Conservation (phyloP, 805 yeast species). For the Metahyphopichia silvanorum region DNA sequence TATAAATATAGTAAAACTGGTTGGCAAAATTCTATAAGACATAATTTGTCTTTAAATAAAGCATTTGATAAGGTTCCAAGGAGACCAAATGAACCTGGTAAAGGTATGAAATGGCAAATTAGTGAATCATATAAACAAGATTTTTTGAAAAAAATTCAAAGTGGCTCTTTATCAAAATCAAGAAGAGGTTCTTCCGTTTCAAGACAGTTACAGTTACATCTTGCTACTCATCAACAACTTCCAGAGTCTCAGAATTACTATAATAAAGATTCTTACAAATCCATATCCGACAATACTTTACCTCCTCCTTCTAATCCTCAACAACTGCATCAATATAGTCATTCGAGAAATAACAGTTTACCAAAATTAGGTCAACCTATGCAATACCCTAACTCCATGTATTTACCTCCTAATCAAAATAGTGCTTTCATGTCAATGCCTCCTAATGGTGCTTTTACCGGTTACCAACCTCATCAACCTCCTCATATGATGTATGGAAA, state of each 20-base stretch:
- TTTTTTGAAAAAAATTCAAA: slow-evolving; percentile 73
- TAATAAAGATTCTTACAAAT: slow-evolving; percentile 15
- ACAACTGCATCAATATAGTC: slow-evolving; percentile 5
- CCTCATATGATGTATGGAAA: slow-evolving; percentile 22
- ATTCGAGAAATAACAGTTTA: slow-evolving; percentile 13
- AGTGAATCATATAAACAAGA: slow-evolving; percentile 81
- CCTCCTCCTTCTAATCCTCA: slow-evolving; percentile 2
- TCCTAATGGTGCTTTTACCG: slow-evolving; percentile 5
- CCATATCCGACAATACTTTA: slow-evolving; percentile 5
- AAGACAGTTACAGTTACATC: slow-evolving; percentile 73
- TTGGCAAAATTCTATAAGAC: slow-evolving; percentile 98
- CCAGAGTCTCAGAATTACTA: slow-evolving; percentile 43
- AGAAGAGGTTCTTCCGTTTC: slow-evolving; percentile 81
- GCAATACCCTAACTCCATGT: slow-evolving; percentile 12
- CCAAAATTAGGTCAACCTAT: slow-evolving; percentile 18
- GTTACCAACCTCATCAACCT: slow-evolving; percentile 12
- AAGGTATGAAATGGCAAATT: slow-evolving; percentile 99
- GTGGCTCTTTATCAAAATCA: slow-evolving; percentile 69
- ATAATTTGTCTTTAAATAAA: slow-evolving; percentile 88
- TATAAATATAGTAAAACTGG: slow-evolving; percentile 91
- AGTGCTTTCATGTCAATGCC: slow-evolving; percentile 9
- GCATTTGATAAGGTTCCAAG: slow-evolving; percentile 98
- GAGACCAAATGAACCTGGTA: slow-evolving; percentile 94
- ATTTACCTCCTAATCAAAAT: slow-evolving; percentile 11
- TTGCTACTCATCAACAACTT: slow-evolving; percentile 53